Conservation (phyloP, 2,329 filamentous ascomycete genomes). For the Pseudocercospora crystallina region DNA sequence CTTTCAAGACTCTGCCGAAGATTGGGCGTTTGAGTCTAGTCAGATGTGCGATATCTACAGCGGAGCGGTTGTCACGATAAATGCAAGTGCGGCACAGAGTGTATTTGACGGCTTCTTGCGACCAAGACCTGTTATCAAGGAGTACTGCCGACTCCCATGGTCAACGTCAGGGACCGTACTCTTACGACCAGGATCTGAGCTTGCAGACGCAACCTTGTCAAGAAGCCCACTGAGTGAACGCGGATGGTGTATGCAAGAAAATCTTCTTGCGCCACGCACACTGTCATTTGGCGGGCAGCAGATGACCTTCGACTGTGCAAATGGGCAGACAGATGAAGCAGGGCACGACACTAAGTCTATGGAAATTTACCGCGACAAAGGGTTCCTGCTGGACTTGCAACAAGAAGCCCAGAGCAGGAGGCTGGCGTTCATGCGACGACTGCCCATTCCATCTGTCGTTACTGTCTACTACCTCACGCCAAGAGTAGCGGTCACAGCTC, state of each 20-base stretch:
- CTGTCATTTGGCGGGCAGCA: conserved; percentile 15
- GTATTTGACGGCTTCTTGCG: conserved; percentile 11
- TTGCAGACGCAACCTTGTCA: conserved; percentile 1
- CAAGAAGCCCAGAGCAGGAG: no score
- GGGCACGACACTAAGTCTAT: background rate
- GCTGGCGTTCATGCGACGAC: no score
- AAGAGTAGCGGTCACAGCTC: no score
- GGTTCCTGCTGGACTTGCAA: no score
- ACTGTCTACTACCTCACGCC: no score
- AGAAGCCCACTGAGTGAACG: conserved; percentile 2
- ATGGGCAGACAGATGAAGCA: conserved; percentile 9
- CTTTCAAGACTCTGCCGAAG: conserved; percentile 7
- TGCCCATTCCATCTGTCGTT: no score
- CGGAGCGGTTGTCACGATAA: conserved; percentile 11
- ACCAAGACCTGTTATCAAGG: background rate
- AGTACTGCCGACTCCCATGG: no score
- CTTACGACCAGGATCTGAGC: no score
- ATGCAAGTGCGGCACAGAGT: conserved; percentile 5
- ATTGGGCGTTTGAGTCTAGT: conserved; percentile 14
- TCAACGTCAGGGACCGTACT: no score
- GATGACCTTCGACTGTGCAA: conserved; percentile 14
- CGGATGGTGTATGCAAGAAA: conserved; percentile 17
- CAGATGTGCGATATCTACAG: conserved; percentile 14
- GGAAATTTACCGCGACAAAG: no score
- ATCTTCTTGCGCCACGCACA: conserved; percentile 14